Base-by-base conservation (phyloP, 345 rosid genomes). In the Brassica juncea region DNA sequence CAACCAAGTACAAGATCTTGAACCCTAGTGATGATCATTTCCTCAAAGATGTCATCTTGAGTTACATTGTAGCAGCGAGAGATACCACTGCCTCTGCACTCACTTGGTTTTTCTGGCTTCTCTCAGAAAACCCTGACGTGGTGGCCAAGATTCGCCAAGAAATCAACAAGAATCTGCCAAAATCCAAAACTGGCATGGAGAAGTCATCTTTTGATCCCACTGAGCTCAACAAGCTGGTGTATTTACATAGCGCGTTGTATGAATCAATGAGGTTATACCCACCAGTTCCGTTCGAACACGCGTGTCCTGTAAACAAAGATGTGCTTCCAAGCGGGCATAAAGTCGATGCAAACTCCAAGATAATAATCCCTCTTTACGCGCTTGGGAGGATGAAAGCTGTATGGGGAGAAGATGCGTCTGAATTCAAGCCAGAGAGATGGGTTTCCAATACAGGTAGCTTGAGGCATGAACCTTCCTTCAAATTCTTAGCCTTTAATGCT, bases 31-130 rank as follows among this genome's bases (percentile, higher is more conserved):
- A 85, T 27, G 88, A 87, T 9, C 80, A 67, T 44, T 89, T 81
- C 68, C 85, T 89, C 16, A 72, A 84, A 27, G 90, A 88, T 72
- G 82, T 88, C 12, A 86, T 90, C 16, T 63, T 86, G 61, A 77
- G 86, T 74, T 86, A 83, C 80, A 74, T 90, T 3, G 52, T 87
- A 27, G 94, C 89, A 0, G 91, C 87, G 19, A 85, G 90, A 4
- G 91, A 88, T 87, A 86, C 86, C 34, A 82, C 84, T 11, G 83
- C 89, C 4, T 81, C 89, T 0, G 87, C 77, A n/a, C 71, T 90
- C 8, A 87, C 94, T 1, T 60, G 65, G 65, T 60, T 60, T 3
- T 60, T 60, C 3, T 60, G 35, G 65, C 65, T 27, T 60, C 34
- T 79, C 7, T 82, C 90, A 5, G 73, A 80, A 52, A 70, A 87